Evolutionary conservation across 805 yeast genomes (phyloP).

Genomic region (Pichia deserticola): DNA sequence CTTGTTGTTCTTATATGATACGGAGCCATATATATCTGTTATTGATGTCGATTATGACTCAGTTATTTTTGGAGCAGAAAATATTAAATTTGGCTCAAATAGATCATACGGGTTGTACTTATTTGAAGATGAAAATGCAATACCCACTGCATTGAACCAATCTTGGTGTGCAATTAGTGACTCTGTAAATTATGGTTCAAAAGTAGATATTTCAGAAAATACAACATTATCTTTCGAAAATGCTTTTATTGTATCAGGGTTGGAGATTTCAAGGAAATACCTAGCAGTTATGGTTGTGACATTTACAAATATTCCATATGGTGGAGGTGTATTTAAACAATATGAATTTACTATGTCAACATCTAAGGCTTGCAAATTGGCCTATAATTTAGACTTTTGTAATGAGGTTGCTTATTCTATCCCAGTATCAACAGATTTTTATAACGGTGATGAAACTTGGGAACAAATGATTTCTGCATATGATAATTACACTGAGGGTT

Average conservation of each 20-base stretch:
- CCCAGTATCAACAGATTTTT: conserved; percentile 39
- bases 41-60: conserved; percentile 67
- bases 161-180: conserved; percentile 69
- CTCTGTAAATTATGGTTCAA: conserved; percentile 18
- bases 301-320: conserved; percentile 30
- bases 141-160: conserved; percentile 34
- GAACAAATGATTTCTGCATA: conserved; percentile 40
- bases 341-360: conserved; percentile 51
- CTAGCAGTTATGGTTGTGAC: conserved; percentile 56
- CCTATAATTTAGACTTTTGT: conserved; percentile 74
- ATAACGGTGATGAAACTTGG: conserved; percentile 24
- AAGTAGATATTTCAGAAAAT: conserved; percentile 17
- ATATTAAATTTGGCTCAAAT: not conserved
- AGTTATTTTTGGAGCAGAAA: conserved; percentile 57
- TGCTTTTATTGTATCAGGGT: conserved; percentile 53
- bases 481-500: conserved; percentile 51
- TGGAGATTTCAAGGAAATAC: conserved; percentile 56
- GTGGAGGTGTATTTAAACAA: conserved; percentile 58
- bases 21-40: conserved; percentile 43
- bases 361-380: conserved; percentile 57
- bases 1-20: conserved; percentile 65
- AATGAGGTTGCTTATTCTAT: conserved; percentile 79
- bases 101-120: conserved; percentile 35
- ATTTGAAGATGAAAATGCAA: conserved; percentile 35
- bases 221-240: conserved; percentile 21